Conservation (phyloP, 164 flowering plant species). For the Liquidambar formosana region DNA sequence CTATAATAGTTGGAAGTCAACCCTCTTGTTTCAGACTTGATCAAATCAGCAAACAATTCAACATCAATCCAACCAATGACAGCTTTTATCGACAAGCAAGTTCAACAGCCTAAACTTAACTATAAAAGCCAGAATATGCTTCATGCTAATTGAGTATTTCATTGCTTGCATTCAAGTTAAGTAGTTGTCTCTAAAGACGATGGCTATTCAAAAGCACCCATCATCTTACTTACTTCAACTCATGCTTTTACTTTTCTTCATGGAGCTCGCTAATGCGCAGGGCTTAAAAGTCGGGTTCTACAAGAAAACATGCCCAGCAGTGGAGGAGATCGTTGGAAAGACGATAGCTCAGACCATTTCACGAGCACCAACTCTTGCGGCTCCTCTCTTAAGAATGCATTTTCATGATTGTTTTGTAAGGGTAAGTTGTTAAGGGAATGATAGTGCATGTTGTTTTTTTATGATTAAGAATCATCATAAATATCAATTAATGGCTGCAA, state of each 20-base stretch:
- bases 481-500: neutral
- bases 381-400: constrained; percentile 26
- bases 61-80: neutral
- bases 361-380: constrained; percentile 27
- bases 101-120: neutral
- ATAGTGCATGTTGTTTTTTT: too few species aligned
- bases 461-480: too few species aligned
- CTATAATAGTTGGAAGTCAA: neutral
- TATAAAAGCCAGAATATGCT: neutral
- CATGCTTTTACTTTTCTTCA: neutral
- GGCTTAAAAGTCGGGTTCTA: constrained; percentile 26
- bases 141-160: neutral
- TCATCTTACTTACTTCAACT: neutral
- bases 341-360: constrained; percentile 11
- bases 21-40: neutral
- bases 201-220: neutral
- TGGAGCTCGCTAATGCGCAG: neutral
- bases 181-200: neutral
- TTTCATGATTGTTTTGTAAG: constrained; percentile 34
- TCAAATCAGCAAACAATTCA: neutral
- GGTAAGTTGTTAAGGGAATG: constrained; percentile 11
- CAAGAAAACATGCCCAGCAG: constrained; percentile 19
- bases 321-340: constrained; percentile 14
- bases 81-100: neutral
- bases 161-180: too few species aligned